A percentile compares a stretch with the other conserved stretches of the same genome.
phyloP scores from a whole-genome alignment of 179 eudicot genomes.

The Spinacia oleracea region DNA sequence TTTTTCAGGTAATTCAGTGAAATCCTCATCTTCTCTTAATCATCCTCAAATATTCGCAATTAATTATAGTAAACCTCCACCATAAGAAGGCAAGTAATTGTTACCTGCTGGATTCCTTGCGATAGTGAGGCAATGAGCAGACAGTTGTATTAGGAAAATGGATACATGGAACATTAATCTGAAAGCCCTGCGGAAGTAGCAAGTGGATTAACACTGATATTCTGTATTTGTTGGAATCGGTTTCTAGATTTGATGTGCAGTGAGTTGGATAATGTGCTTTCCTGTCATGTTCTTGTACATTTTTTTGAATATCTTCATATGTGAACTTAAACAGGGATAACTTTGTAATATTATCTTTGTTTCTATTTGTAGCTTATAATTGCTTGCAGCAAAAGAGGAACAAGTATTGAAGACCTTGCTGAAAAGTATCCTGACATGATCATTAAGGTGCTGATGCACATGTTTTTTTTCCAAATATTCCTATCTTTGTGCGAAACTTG shows the following conservation, averaged over 20 bases:
- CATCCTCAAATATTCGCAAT: background rate
- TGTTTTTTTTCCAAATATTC: background rate
- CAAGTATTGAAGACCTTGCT: constrained; percentile 96
- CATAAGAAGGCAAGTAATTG: background rate
- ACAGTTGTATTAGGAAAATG: background rate
- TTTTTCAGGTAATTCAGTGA: too few relatives aligned
- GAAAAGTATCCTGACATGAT: constrained; percentile 97
- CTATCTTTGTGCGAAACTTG: constrained; percentile 8
- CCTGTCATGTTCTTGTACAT: background rate
- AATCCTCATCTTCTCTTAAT: background rate
- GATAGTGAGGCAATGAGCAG: background rate
- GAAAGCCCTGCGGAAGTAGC: background rate
- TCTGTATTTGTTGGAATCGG: background rate
- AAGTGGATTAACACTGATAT: background rate
- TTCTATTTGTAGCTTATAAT: constrained; percentile 62
- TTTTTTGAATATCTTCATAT: background rate
- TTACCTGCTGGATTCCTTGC: background rate
- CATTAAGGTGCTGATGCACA: constrained; percentile 59
- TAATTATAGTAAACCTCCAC: background rate
- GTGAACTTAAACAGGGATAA: background rate
- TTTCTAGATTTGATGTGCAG: too few relatives aligned
- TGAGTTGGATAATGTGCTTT: background rate
- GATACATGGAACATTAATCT: background rate
- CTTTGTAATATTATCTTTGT: background rate
- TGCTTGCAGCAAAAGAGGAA: constrained; percentile 91